Conservation (phyloP, 2,329 filamentous ascomycete species). For the Daldinia sp. region DNA sequence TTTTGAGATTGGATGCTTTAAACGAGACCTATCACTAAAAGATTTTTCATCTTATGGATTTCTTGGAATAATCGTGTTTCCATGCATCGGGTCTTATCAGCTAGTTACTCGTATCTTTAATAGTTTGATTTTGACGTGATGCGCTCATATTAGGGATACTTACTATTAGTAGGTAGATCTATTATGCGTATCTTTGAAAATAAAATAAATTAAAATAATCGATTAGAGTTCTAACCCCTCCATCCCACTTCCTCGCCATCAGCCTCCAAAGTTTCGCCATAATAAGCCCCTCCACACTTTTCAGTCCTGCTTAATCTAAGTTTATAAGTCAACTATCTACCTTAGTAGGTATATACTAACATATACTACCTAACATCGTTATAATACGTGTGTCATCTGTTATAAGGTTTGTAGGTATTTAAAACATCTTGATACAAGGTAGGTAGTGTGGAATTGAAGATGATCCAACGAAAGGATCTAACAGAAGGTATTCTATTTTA, state of each 20-base stretch:
- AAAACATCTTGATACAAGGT: background rate
- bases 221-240: slow-evolving; percentile 8
- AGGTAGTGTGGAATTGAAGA: background rate
- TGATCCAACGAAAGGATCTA: slow-evolving; percentile 8
- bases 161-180: background rate
- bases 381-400: slow-evolving; percentile 19
- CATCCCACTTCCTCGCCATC: slow-evolving; percentile 30
- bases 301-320: background rate
- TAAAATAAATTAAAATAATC: background rate
- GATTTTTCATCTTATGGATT: background rate
- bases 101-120: background rate
- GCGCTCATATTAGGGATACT: background rate
- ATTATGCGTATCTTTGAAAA: background rate
- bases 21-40: slow-evolving; percentile 3
- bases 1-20: slow-evolving; percentile 21
- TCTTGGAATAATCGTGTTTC: background rate
- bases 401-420: background rate
- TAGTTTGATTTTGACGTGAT: background rate
- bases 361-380: slow-evolving; percentile 11
- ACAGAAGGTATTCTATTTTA: slow-evolving; percentile 4
- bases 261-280: slow-evolving; percentile 27
- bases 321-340: background rate
- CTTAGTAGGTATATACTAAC: no score
- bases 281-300: background rate
- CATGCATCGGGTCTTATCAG: background rate